These are phyloP conservation scores for Candida nitratophila DNA, from an alignment of 805 yeast species.

Conservation along the genomic window DNA sequence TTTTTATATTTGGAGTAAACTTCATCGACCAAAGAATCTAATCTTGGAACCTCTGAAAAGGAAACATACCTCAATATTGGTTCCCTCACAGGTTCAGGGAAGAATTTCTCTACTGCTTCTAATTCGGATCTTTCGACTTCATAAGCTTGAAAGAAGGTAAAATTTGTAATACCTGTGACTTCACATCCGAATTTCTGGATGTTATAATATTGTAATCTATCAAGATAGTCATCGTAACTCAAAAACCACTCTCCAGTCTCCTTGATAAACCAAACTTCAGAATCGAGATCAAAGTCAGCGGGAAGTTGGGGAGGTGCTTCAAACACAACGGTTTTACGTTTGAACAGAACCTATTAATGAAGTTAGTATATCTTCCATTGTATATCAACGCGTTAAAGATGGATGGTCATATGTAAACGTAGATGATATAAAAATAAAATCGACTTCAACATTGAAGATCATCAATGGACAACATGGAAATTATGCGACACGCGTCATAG, in stretches of 20 bases:
- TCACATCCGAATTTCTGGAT: constrained; percentile 87
- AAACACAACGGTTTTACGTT: constrained; percentile 61
- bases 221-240: constrained; percentile 68
- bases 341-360: constrained; percentile 57
- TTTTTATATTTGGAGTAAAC: constrained; percentile 70
- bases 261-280: constrained; percentile 74
- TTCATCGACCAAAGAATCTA: constrained; percentile 83
- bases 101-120: constrained; percentile 62
- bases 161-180: constrained; percentile 86
- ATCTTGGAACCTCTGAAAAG: constrained; percentile 71
- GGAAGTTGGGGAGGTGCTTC: constrained; percentile 55
- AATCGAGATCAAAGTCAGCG: constrained; percentile 38
- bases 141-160: constrained; percentile 85
- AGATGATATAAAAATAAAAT: no score
- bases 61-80: constrained; percentile 85
- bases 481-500: no score
- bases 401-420: no score
- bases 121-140: constrained; percentile 64
- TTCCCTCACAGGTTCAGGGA: constrained; percentile 88
- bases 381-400: no score
- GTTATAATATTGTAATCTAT: constrained; percentile 64
- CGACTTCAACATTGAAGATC: no score
- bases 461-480: no score
- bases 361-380: not conserved
- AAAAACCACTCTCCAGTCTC: constrained; percentile 87